phyloP scores from a whole-genome alignment of 1,284 basidiomycete genomes.

The Ustilago vetiveriae region DNA sequence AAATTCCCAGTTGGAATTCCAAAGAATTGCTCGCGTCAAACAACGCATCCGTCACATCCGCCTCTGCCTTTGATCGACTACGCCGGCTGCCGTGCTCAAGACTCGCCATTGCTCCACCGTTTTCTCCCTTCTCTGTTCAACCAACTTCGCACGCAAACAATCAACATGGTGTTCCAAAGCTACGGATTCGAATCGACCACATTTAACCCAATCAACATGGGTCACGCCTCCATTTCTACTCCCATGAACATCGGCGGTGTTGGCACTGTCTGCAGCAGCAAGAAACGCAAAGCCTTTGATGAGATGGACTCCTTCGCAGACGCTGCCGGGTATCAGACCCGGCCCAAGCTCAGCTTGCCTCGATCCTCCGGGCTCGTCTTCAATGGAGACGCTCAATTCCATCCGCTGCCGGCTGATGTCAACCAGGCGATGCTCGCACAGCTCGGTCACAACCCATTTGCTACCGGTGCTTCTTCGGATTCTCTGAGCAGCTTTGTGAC shows the following conservation, averaged over 20 bases:
- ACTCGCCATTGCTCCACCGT: too few species aligned
- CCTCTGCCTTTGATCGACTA: background rate
- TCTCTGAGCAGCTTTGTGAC: slow-evolving; percentile 9
- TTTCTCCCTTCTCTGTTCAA: background rate
- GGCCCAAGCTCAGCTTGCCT: slow-evolving; percentile 37
- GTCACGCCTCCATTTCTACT: slow-evolving; percentile 7
- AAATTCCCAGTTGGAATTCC: slow-evolving; percentile 8
- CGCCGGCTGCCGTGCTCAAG: background rate
- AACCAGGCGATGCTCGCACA: slow-evolving; percentile 49
- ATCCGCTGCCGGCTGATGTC: slow-evolving; percentile 48
- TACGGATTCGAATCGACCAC: slow-evolving; percentile 23
- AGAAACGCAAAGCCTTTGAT: slow-evolving; percentile 43
- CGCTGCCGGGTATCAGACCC: slow-evolving; percentile 9
- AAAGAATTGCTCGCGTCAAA: slow-evolving; percentile 13
- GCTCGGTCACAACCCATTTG: slow-evolving; percentile 33
- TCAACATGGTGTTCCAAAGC: slow-evolving; percentile 34
- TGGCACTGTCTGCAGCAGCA: slow-evolving; percentile 5
- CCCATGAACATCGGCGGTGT: slow-evolving; percentile 1
- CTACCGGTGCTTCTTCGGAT: background rate
- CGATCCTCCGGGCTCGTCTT: slow-evolving; percentile 27
- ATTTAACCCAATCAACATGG: slow-evolving; percentile 34
- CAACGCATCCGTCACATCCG: slow-evolving; percentile 22
- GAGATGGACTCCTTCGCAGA: slow-evolving; percentile 18
- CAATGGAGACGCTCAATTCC: slow-evolving; percentile 46
- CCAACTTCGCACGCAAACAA: too few species aligned